A percentile compares a stretch with the other conserved stretches of the same genome.
Conservation (phyloP, 495 filamentous ascomycete species). For the Massariosphaeria phaeospora region DNA sequence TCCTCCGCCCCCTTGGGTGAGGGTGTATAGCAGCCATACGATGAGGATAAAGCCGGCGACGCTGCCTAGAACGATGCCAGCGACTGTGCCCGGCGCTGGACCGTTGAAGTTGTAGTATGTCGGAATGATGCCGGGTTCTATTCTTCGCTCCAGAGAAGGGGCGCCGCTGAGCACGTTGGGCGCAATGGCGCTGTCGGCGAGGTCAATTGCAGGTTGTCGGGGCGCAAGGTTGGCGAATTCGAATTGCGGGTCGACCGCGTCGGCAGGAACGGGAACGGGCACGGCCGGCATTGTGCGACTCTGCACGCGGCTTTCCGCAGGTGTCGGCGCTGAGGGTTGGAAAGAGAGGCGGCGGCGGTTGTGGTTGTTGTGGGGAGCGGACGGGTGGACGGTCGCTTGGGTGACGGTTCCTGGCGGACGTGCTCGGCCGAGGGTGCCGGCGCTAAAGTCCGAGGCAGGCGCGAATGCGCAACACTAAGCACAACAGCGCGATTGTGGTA, state of each 20-base stretch:
- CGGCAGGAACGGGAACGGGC: not conserved
- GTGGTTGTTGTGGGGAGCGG: conserved; percentile 5
- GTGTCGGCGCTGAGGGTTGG: not conserved
- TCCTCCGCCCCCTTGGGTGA: conserved; percentile 22
- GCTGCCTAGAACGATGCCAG: conserved; percentile 74
- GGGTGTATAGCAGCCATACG: conserved; percentile 60
- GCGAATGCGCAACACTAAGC: not conserved
- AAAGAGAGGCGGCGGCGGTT: conserved; percentile 1
- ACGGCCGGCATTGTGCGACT: conserved; percentile 16
- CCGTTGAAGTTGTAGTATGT: conserved; percentile 40
- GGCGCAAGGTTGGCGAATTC: not conserved
- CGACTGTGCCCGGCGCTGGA: conserved; percentile 67
- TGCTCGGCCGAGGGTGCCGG: conserved; percentile 2
- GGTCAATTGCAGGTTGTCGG: conserved; percentile 3
- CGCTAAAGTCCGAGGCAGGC: not conserved
- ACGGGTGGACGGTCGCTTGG: not conserved
- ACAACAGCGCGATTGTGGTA: no score
- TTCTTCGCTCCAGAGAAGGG: not conserved
- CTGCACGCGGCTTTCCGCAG: not conserved
- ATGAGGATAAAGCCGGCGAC: conserved; percentile 78
- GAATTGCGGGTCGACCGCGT: not conserved
- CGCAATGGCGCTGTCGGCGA: not conserved
- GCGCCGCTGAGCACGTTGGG: not conserved
- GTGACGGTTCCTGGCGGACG: not conserved
- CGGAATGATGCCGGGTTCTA: conserved; percentile 24